Evolutionary conservation across 2,329 filamentous ascomycete species (phyloP).

Genomic region (Calonectria crousiana): DNA sequence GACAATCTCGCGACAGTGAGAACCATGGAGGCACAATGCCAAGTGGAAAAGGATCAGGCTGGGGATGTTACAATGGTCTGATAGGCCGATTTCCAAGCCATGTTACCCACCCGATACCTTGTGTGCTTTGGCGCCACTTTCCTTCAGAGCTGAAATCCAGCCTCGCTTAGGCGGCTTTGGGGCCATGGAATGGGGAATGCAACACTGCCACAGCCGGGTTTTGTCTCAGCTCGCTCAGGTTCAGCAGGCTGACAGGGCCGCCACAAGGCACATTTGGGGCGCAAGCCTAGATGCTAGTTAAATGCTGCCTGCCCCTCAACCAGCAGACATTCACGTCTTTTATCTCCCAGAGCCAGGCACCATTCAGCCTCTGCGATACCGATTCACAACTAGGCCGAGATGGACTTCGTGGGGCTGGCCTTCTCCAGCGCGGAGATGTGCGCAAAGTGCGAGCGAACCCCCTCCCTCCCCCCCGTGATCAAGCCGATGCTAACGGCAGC

Average conservation of each 20-base stretch:
- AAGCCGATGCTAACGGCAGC: not conserved
- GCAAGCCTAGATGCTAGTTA: not conserved
- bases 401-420: not conserved
- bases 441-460: not conserved
- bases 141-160: not conserved
- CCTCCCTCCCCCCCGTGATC: not conserved
- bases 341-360: not conserved
- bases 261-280: not conserved
- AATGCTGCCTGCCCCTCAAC: not conserved
- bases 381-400: not conserved
- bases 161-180: not conserved
- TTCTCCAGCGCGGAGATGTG: not conserved
- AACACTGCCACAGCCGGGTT: not conserved
- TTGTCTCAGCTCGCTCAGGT: not conserved
- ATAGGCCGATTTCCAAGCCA: not conserved
- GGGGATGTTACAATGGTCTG: not conserved
- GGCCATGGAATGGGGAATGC: not conserved
- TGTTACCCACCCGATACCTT: not conserved
- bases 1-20: not conserved
- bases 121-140: not conserved
- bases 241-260: not conserved
- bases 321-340: not conserved
- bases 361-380: not conserved
- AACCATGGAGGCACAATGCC: not conserved
- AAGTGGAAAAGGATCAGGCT: not conserved